Base-by-base conservation (phyloP, 1,284 basidiomycete genomes). In the Naganishia liquefaciens region DNA sequence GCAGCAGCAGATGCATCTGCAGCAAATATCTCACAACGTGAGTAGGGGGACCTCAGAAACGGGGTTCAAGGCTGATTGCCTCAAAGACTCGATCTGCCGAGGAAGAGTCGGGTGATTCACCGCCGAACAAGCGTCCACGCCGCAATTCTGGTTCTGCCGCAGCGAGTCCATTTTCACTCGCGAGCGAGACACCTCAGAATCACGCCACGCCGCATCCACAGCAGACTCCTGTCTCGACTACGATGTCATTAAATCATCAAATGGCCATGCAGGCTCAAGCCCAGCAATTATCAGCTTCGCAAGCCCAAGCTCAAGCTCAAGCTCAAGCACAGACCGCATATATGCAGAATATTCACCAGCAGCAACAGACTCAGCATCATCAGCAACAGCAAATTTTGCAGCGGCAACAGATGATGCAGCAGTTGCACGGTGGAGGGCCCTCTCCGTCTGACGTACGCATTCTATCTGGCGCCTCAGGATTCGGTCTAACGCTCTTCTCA, bases 71-170 rank as follows among this genome's bases (percentile, higher is more conserved):
- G 33, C 43, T n/a, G 30, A 23, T 49, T 39, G 37, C 27, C 42
- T 44, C 23, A 78, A 75, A 77, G 50, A 79, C 80, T 73, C 75
- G 79, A 64, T 76, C 77, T 46, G 72, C 75, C 44, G 76, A 75
- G 72, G 69, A 69, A 69, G 50, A 68, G 23, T 52, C 50, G 2
- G 63, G 50, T 17, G 33, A 62, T 39, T 64, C 66, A 13, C 63
- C 66, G 17, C 62, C 62, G 3, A 63, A 63, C 15, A 68, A 68
- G 37, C 63, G 66, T 5, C 28, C 57, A 47, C 42, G 66, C 10
- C 62, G 66, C 4, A 62, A 64, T 42, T 68, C 66, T 46, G 66
- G 66, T 9, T 64, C 63, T 37, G 66, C 69, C 69, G 62, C 66
- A 53, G 54, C 71, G 71, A 67, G 69, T 53, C 60, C 69, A 52